Conservation (phyloP, 805 yeast genomes). For the Monosporozyma aerobia region DNA sequence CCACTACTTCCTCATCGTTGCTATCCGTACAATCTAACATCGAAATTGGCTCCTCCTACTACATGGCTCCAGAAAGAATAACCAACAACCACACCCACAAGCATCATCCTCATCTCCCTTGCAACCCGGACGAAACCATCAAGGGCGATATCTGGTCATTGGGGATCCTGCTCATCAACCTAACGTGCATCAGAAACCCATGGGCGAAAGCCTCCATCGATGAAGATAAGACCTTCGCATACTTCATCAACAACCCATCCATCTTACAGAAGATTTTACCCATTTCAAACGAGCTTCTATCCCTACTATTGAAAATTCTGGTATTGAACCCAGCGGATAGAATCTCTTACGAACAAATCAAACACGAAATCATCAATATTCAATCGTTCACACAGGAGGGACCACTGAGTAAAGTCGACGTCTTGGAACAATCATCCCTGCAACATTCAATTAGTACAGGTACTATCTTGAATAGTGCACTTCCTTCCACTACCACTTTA, state of each 20-base stretch:
- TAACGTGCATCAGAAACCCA: slow-evolving; percentile 79
- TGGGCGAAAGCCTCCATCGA: slow-evolving; percentile 71
- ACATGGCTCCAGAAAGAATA: slow-evolving; percentile 86
- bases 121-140: slow-evolving; percentile 42
- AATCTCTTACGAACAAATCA: slow-evolving; percentile 16
- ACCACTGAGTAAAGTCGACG: slow-evolving; percentile 13
- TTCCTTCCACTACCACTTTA: background rate
- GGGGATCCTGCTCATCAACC: slow-evolving; percentile 70
- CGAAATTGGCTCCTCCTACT: slow-evolving; percentile 80
- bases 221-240: slow-evolving; percentile 55
- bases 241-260: slow-evolving; percentile 45
- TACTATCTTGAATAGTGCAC: background rate
- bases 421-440: background rate
- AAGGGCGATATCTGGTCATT: slow-evolving; percentile 85
- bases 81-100: slow-evolving; percentile 9
- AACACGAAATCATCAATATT: slow-evolving; percentile 17
- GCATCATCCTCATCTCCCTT: background rate
- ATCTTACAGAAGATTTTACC: slow-evolving; percentile 64
- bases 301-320: slow-evolving; percentile 34
- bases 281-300: slow-evolving; percentile 52
- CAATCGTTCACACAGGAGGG: slow-evolving; percentile 22
- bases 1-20: slow-evolving; percentile 46
- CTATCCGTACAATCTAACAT: slow-evolving; percentile 46
- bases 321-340: slow-evolving; percentile 30
- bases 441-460: background rate